Evolutionary conservation across 2,329 filamentous ascomycete species (phyloP), one percentile per base, ranked within the genome.

Genomic region (Colletotrichum navitas): DNA sequence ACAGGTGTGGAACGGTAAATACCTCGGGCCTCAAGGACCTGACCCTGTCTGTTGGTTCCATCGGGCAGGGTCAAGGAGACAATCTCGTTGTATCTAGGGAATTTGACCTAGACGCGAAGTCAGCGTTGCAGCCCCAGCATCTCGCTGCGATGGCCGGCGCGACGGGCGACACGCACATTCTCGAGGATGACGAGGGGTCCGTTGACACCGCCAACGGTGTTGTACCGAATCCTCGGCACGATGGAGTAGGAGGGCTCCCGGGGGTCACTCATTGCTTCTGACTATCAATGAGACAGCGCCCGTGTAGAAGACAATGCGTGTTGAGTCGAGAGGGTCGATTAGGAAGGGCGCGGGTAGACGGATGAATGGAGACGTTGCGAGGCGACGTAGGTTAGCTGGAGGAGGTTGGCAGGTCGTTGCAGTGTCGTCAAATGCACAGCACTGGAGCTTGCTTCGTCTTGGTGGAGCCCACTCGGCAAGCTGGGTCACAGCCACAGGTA

Each of bases 11-110:
- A 24, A 66, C 59, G 60, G 60, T 71, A 76, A 79, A 79, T 85
- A 97, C 95, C 96, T 93, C 95, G 92, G 83, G 96, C 96, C 86
- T 99, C 97, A 77, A 99, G 87, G 76, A 99, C 96, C 84, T 98
- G 96, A 76, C 97, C 96, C 80, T 94, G 95, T 80, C 96, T 90
- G 85, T 95, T 91, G 60, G 94, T 92, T 82, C 96, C 96, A 92
- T 99, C 96, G 76, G 96, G 94, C 74, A 99, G 91, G 47, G 95
- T 98, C 83, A 99, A 85, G 74, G 93, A 94, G 76, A 99, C 96
- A 82, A 99, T 99, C 85, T 99, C 96, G 84, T 98, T 98, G 88
- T 93, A 99, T 81, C 91, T 89, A 74, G 96, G 96, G 83, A 94
- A 97, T 92, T 99, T 99, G 87, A 99, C 94, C 93, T 97, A 80